These are phyloP conservation scores for Castanopsis chinensis DNA, from an alignment of 306 rosid species.

Conservation along the genomic window DNA sequence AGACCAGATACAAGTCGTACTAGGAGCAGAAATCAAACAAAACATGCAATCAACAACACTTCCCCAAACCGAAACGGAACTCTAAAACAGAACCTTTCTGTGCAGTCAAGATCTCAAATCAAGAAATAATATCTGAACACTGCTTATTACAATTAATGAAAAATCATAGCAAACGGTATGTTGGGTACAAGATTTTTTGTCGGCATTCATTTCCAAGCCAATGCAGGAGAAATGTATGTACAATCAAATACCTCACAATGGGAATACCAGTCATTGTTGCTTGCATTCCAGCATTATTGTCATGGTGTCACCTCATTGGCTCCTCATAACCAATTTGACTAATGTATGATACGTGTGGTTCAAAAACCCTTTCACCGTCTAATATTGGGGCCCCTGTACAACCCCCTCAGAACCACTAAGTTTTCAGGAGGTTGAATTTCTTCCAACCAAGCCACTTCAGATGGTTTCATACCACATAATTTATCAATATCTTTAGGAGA, in stretches of 20 bases:
- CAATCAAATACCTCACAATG: not conserved
- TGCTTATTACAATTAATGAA: not conserved
- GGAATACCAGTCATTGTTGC: not conserved
- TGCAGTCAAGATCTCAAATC: no score
- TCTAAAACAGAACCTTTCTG: no score
- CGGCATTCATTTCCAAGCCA: not conserved
- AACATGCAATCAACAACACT: no score
- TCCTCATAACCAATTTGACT: constrained; percentile 14
- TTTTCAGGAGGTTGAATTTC: constrained; percentile 34
- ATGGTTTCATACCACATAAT: constrained; percentile 10
- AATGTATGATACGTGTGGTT: constrained; percentile 7
- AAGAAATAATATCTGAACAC: not conserved
- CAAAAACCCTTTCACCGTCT: constrained; percentile 22
- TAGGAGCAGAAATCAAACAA: no score
- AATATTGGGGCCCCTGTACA: constrained; percentile 40
- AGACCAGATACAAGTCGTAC: no score
- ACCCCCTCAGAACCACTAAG: constrained; percentile 33
- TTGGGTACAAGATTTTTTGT: not conserved
- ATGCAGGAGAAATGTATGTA: not conserved
- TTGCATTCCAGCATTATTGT: not conserved
- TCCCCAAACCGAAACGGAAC: no score
- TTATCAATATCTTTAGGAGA: constrained; percentile 22
- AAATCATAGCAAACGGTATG: not conserved
- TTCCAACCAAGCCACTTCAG: constrained; percentile 42
- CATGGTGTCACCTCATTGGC: not conserved